Conservation (phyloP, 371 early-diverging fungal genomes). For the Actinomucor elegans region DNA sequence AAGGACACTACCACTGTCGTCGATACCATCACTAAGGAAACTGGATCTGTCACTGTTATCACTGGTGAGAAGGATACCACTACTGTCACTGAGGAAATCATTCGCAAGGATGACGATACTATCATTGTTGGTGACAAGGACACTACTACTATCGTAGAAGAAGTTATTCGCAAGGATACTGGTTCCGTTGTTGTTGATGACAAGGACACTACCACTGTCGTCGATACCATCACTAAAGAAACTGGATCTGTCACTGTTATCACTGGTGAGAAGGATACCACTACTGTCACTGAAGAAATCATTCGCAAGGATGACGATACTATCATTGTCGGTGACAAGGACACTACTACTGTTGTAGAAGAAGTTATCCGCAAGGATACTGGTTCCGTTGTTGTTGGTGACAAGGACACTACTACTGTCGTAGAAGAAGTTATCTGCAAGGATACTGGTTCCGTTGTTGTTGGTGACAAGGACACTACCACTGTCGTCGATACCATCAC, state of each 20-base stretch:
- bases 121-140: background rate
- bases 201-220: background rate
- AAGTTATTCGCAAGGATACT: too few relatives aligned
- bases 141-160: background rate
- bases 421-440: too few relatives aligned
- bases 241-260: constrained; percentile 4
- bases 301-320: background rate
- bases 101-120: too few relatives aligned
- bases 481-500: background rate
- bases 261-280: background rate
- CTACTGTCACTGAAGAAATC: background rate
- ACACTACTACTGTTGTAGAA: background rate
- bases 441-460: background rate
- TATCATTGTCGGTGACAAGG: background rate
- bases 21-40: background rate
- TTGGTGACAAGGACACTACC: background rate
- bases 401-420: background rate
- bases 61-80: background rate
- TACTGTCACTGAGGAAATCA: background rate
- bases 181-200: background rate
- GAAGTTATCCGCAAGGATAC: too few relatives aligned
- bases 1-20: background rate
- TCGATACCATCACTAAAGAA: background rate
- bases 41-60: background rate
- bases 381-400: background rate